These are phyloP conservation scores for Zizania latifolia DNA, from an alignment of 176 grass and related monocot genomes.

Conservation along the genomic window DNA sequence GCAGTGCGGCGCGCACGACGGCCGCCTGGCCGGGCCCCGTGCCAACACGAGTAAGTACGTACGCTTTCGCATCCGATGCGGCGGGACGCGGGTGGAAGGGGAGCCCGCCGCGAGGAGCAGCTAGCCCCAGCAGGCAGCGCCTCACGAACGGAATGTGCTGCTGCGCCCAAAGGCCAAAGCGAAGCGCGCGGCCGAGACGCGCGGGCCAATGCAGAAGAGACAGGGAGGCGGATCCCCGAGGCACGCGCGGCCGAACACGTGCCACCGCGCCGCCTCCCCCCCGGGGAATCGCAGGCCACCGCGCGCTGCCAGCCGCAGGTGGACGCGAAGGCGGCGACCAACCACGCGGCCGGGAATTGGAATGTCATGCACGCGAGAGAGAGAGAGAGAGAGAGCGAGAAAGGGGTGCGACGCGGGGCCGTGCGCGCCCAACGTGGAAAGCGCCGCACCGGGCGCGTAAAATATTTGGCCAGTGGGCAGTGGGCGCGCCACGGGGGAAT, in stretches of 20 bases:
- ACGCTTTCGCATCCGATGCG: slow-evolving; percentile 14
- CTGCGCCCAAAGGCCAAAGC: too few species aligned
- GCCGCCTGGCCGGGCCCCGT: neutral
- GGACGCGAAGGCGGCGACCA: too few species aligned
- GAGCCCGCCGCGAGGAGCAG: neutral
- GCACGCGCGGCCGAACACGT: neutral
- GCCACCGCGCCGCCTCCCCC: neutral
- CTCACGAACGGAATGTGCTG: neutral
- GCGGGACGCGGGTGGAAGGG: too few species aligned
- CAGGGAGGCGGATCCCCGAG: slow-evolving; percentile 1
- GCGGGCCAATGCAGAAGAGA: slow-evolving; percentile 43
- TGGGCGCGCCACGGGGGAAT: slow-evolving; percentile 22
- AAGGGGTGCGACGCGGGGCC: too few species aligned
- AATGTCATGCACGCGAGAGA: too few species aligned
- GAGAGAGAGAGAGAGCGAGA: too few species aligned
- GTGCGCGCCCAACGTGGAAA: slow-evolving; percentile 29
- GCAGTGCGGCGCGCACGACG: neutral
- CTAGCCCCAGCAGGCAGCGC: neutral
- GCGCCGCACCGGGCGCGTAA: slow-evolving; percentile 7
- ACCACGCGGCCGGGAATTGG: too few species aligned
- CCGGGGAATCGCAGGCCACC: neutral
- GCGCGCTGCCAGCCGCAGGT: too few species aligned
- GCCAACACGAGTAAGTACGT: neutral
- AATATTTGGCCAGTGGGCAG: slow-evolving; percentile 28
- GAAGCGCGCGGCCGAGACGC: neutral